Base-by-base conservation (phyloP, 495 filamentous ascomycete genomes). In the Staphylotrichum tortipilum region DNA sequence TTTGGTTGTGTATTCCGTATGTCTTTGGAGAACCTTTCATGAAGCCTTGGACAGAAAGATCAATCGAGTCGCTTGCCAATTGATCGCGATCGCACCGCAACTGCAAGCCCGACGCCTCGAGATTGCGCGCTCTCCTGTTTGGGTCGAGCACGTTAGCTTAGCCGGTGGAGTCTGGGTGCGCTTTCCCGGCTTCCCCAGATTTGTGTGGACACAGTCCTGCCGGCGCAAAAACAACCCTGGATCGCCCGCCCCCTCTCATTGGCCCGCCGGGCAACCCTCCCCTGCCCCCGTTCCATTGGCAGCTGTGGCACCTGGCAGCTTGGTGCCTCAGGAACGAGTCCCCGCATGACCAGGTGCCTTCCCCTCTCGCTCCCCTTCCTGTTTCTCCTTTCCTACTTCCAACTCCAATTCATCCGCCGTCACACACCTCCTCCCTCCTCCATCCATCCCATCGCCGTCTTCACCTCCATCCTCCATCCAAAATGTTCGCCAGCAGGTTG, bases 401-500 rank as follows among this genome's bases (percentile, higher is more conserved):
- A 36, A 43, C 41, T 19, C 33, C 42, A 29, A 34, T 40, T 22
- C 18, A 46, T 15, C 43, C n/a, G 29, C 44, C 30, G 30, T 19
- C 35, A 22, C 45, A 34, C 43, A 31, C 18, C 14, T 48, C 29
- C 44, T 33, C 45, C 37, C 51, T 36, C 43, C 29, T 42, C 53
- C 36, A 37, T 47, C 39, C 38, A 51, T 35, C 21, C 39, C 22
- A 36, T 37, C 47, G 29, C n/a, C n/a, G n/a, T n/a, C n/a, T n/a
- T n/a, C n/a, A n/a, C n/a, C n/a, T n/a, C n/a, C n/a, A 35, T 21
- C 17, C 14, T 37, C 22, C 29, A 10, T 8, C 19, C 26, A 60
- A 49, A 47, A 60, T 60, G 54, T 26, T 54, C 48, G 44, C 58
- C 47, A 59, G 57, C 58, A 48, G 52, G 45, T 35, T 54, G 40